phyloP scores from a whole-genome alignment of 164 flowering plant species.

The Aristolochia fimbriata region DNA sequence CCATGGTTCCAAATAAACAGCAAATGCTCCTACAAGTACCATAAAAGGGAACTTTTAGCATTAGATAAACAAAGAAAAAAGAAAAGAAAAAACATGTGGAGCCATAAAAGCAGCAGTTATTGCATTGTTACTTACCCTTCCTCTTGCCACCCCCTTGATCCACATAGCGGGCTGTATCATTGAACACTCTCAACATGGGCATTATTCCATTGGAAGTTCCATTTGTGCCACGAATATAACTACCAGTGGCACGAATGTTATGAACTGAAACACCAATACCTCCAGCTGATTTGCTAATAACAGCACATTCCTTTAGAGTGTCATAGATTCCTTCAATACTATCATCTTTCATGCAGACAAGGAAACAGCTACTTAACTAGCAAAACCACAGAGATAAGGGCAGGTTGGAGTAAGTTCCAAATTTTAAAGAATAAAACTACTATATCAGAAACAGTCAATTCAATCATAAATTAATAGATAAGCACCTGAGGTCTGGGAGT shows the following conservation, averaged over 20 bases:
- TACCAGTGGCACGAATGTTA: conserved; percentile 90
- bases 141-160: conserved; percentile 99
- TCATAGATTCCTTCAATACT: conserved; percentile 98
- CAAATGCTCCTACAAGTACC: conserved; percentile 78
- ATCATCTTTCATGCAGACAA: conserved; percentile 95
- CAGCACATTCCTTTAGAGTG: conserved; percentile 96
- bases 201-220: conserved; percentile 98
- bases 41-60: not conserved
- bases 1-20: conserved; percentile 99
- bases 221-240: conserved; percentile 98
- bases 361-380: conserved; percentile 97
- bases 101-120: not conserved
- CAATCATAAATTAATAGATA: not conserved
- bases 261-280: conserved; percentile 98
- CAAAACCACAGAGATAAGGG: not conserved
- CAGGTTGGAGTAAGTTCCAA: too few relatives aligned
- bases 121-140: conserved; percentile 46
- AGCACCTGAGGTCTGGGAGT: conserved; percentile 97
- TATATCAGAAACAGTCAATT: not conserved
- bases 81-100: not conserved
- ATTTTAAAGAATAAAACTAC: not conserved
- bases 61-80: not conserved
- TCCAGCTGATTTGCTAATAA: conserved; percentile 97
- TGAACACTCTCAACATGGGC: conserved; percentile 94
- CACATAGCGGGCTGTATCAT: conserved; percentile 99